Percentiles rank a stretch among this genome's conserved stretches.
Conservation (phyloP, 2,329 filamentous ascomycete genomes). For the Trichocomaceae sp. region DNA sequence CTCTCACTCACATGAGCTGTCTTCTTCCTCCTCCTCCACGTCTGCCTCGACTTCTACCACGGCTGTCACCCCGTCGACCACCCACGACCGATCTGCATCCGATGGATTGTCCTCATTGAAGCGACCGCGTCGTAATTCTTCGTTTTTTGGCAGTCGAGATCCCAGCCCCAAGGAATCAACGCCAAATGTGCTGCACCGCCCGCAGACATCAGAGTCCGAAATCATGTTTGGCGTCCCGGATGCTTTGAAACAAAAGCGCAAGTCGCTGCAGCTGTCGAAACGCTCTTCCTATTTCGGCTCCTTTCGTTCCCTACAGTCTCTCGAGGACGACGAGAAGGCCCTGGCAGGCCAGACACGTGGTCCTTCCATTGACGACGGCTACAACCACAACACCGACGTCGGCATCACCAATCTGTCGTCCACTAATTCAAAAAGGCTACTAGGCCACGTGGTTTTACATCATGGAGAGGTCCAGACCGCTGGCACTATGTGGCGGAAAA, state of each 20-base stretch:
- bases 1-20: constrained; percentile 15
- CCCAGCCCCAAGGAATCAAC: constrained; percentile 19
- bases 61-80: constrained; percentile 8
- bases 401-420: constrained; percentile 19
- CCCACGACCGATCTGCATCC: constrained; percentile 33
- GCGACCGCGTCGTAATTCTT: constrained; percentile 33
- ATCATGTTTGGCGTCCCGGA: constrained; percentile 24
- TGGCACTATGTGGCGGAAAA: constrained; percentile 64
- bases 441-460: constrained; percentile 50
- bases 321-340: constrained; percentile 48
- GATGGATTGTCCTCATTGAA: constrained; percentile 29
- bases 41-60: constrained; percentile 16
- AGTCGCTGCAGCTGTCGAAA: constrained; percentile 38
- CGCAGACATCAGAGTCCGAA: constrained; percentile 26
- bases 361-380: constrained; percentile 41
- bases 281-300: constrained; percentile 56
- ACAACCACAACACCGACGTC: constrained; percentile 27
- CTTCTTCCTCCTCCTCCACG: constrained; percentile 14
- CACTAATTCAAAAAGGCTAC: constrained; percentile 26
- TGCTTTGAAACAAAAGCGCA: constrained; percentile 31
- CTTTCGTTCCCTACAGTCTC: constrained; percentile 47
- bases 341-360: constrained; percentile 42
- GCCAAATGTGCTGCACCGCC: constrained; percentile 18
- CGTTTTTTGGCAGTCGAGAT: constrained; percentile 30
- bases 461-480: constrained; percentile 66